Percentiles rank a stretch among this genome's conserved stretches.
These are phyloP conservation scores for Fomitopsis pinicola DNA, from an alignment of 1,284 basidiomycete genomes.

Conservation along the genomic window DNA sequence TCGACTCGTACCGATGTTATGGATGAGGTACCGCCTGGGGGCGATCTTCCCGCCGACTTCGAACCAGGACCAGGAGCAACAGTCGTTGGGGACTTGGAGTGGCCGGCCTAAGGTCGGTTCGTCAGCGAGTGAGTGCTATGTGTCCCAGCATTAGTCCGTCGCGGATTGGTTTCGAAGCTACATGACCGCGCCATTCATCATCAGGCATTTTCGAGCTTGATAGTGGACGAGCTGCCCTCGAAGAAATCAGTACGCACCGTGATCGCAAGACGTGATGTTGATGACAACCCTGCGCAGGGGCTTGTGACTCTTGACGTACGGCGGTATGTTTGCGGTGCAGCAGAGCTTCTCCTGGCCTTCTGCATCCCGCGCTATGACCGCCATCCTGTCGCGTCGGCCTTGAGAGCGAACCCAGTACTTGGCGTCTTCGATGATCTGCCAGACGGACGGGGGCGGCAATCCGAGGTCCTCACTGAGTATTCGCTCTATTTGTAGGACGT, in stretches of 20 bases:
- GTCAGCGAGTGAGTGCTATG: neutral
- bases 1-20: neutral
- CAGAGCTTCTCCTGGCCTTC: neutral
- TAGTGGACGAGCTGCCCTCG: too few relatives aligned
- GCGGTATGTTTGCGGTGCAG: neutral
- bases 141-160: too few relatives aligned
- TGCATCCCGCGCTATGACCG: neutral
- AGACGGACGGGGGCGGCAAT: neutral
- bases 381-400: neutral
- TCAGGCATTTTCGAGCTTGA: neutral
- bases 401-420: neutral
- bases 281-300: neutral
- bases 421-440: neutral
- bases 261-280: neutral
- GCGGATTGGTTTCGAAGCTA: too few relatives aligned
- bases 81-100: neutral
- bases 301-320: neutral
- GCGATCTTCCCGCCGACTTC: neutral
- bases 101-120: neutral
- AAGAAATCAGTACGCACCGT: neutral
- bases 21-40: neutral
- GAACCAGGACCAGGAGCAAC: neutral
- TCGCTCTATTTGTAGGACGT: neutral
- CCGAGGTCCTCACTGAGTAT: neutral
- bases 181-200: too few relatives aligned